phyloP scores from a whole-genome alignment of 192 early-diverging fungal genomes.

The Linnemannia exigua region DNA sequence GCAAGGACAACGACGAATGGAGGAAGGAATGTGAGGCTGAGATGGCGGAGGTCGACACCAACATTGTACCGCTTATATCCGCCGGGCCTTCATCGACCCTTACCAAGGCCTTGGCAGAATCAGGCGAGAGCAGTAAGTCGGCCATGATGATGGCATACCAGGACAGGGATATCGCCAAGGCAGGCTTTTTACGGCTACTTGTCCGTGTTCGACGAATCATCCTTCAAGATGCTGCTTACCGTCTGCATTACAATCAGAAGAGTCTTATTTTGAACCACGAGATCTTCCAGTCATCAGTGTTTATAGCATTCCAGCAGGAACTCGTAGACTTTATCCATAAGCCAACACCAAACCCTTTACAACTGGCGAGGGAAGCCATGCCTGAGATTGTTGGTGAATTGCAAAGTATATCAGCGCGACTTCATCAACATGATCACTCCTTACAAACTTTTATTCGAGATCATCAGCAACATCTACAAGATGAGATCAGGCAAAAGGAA shows the following conservation, averaged over 20 bases:
- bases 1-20: constrained; percentile 10
- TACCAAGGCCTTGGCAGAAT: not conserved
- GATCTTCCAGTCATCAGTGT: constrained; percentile 12
- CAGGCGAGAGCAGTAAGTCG: not conserved
- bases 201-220: constrained; percentile 30
- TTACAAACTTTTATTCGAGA: not conserved
- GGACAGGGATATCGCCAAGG: constrained; percentile 17
- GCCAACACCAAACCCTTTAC: not conserved
- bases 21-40: constrained; percentile 13
- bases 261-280: constrained; percentile 19
- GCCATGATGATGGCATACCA: constrained; percentile 4
- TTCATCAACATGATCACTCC: not conserved
- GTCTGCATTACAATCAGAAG: constrained; percentile 4
- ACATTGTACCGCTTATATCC: not conserved
- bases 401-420: not conserved
- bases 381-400: not conserved
- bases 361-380: not conserved
- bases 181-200: constrained; percentile 26
- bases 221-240: constrained; percentile 29
- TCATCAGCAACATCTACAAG: not conserved
- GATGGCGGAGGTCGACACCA: constrained; percentile 12
- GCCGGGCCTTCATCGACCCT: not conserved
- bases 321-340: not conserved
- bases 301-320: constrained; percentile 4
- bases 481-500: not conserved